These are phyloP conservation scores for Albizia julibrissin DNA, from an alignment of 306 rosid species.

Conservation along the genomic window DNA sequence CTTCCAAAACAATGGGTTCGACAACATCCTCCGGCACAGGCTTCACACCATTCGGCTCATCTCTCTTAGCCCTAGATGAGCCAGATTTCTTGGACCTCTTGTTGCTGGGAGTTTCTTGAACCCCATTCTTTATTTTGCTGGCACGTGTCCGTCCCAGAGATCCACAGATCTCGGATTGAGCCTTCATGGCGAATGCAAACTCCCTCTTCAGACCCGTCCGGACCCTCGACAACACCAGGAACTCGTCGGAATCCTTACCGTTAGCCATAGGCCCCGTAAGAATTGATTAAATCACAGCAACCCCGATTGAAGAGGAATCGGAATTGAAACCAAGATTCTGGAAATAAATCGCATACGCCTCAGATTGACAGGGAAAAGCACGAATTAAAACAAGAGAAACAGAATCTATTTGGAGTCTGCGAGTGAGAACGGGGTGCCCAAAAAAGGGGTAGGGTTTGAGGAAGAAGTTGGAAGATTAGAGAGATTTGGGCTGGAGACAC, in stretches of 20 bases:
- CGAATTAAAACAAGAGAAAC: not conserved
- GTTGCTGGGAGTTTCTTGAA: not conserved
- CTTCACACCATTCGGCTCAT: not conserved
- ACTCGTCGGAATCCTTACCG: constrained; percentile 74
- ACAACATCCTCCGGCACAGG: not conserved
- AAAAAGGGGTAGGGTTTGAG: constrained; percentile 27
- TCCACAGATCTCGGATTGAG: constrained; percentile 52
- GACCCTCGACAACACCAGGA: constrained; percentile 61
- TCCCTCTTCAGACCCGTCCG: constrained; percentile 70
- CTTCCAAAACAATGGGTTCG: constrained; percentile 6
- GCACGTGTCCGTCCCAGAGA: constrained; percentile 63
- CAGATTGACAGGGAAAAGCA: not conserved
- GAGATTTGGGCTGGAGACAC: not conserved
- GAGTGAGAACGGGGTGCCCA: too few species aligned
- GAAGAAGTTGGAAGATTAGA: constrained; percentile 15
- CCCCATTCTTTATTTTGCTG: constrained; percentile 35
- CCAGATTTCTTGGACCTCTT: constrained; percentile 43
- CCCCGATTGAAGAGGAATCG: not conserved
- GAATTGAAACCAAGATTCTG: not conserved
- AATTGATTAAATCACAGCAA: not conserved
- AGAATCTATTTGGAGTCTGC: not conserved
- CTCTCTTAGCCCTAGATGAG: not conserved
- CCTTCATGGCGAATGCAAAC: constrained; percentile 66
- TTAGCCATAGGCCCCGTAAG: constrained; percentile 64
- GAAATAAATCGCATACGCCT: not conserved